Evolutionary conservation across 2,329 filamentous ascomycete genomes (phyloP), one percentile per base, ranked within the genome.

Genomic region (Plectosphaerella plurivora): DNA sequence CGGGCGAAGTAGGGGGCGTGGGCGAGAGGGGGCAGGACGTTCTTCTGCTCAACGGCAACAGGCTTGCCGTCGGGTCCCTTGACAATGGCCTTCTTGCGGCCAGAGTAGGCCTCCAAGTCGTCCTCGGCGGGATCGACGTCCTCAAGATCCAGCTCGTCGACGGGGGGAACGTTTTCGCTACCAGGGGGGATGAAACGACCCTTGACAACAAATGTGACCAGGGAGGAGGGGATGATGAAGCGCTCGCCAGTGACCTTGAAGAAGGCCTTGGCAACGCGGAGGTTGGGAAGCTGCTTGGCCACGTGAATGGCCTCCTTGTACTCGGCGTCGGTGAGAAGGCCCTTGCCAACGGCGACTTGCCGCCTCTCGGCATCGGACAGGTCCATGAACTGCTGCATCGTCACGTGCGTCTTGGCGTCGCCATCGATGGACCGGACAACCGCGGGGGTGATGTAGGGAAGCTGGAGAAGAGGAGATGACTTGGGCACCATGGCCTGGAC

Each of bases 191-290:
- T 86, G 65, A 97, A 88, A 52, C 94, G 91, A 33, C 89, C 91
- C 76, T 99, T 99, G 67, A 99, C 84, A 49, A 99, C 91, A 28
- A 99, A 86, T 56, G 92, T 93, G 20, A 97, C 93, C 37, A 99
- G 81, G 52, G 91, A 96, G 53, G 88, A 90, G 7, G 94, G 92
- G 33, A 93, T 96, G 64, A 99, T 90, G 68, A 87, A 88, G 59
- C 88, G 89, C 73, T 99, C 95, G 65, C 94, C 94, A 50, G 91
- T 87, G 45, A 99, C 95, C 78, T 99, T 99, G 84, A 99, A 99
- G 73, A 96, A 99, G 8, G 91, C 90, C 73, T 91, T 95, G 64
- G 91, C 90, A 11, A 99, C 84, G 53, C 88, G 82, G 51, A 99
- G 78, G 57, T 84, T 82, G 2, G 94, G 94, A 25, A 99, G 79